Base-by-base conservation (phyloP, 1,139 yeast species). In the Kazachstania sp. region DNA sequence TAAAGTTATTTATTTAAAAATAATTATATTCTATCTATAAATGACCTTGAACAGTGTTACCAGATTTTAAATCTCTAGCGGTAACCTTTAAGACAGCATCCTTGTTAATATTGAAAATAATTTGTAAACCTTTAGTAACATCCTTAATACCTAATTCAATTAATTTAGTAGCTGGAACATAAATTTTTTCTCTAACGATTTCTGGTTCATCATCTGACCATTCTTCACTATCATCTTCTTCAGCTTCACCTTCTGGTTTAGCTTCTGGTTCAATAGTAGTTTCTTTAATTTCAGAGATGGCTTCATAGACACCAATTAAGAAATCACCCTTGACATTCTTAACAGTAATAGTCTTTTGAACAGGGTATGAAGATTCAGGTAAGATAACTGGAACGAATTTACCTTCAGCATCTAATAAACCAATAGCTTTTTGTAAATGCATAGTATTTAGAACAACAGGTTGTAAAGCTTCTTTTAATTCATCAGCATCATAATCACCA, bases 341-440 rank as follows among this genome's bases (percentile, higher is more conserved):
- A 53, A 90, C 75, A 49, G 78, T 73, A 51, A 85, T 61, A 28
- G 88, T 72, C 70, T 83, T 86, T 70, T 88, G 86, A 65, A 86
- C 85, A 56, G 99, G 99, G 69, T 83, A 81, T 32, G 97, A 87
- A 48, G 98, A 86, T 71, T 88, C 94, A 44, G 83, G 78, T 51
- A 85, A 83, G 51, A 92, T 72, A 43, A 92, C 73, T 43, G 95
- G 79, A 48, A 79, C 76, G 65, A 88, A 86, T 52, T 75, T 75
- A 56, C 88, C 92, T 47, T 78, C 77, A 43, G 79, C 81, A 58
- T 81, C 83, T 66, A 82, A 78, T 57, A 90, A 71, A 68, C 98
- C 99, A 64, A 92, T 82, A 47, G 97, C 83, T 66, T 83, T 81
- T 55, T 78, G 66, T 55, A 88, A 71, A 66, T 94, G 97, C 65